Evolutionary conservation across 1,284 basidiomycete genomes (phyloP).

Genomic region (Golubevia sp.): DNA sequence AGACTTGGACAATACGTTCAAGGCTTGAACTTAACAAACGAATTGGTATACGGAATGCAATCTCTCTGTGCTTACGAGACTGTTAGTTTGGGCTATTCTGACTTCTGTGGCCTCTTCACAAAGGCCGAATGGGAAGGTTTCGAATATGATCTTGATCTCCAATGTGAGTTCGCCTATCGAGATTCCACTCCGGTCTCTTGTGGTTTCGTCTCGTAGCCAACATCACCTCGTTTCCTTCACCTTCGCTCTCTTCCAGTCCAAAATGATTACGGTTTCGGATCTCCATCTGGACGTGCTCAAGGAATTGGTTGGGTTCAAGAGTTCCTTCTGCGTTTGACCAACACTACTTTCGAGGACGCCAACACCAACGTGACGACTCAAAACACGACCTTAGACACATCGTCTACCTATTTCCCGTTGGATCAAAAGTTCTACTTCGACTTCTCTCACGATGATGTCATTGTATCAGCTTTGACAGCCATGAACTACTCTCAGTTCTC

Average conservation of each 20-base stretch:
- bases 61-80: conserved; percentile 82
- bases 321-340: conserved; percentile 6
- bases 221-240: neutral
- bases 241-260: conserved; percentile 60
- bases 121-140: conserved; percentile 87
- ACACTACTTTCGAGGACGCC: neutral
- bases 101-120: conserved; percentile 87
- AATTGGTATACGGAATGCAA: conserved; percentile 42
- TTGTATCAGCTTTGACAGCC: conserved; percentile 43
- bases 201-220: neutral
- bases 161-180: conserved; percentile 20
- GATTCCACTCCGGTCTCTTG: conserved; percentile 60
- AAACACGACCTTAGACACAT: neutral
- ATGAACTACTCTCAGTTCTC: conserved; percentile 48
- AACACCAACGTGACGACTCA: neutral
- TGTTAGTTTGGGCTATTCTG: conserved; percentile 83
- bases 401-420: neutral
- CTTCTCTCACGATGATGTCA: conserved; percentile 8
- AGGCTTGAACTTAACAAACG: conserved; percentile 62
- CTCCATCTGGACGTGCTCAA: conserved; percentile 75
- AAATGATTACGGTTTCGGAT: conserved; percentile 79
- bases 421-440: neutral
- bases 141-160: conserved; percentile 69
- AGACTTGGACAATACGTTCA: conserved; percentile 40
- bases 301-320: conserved; percentile 77